These are phyloP conservation scores for Cladophialophora exuberans DNA, from an alignment of 2,329 filamentous ascomycete genomes.

Conservation along the genomic window DNA sequence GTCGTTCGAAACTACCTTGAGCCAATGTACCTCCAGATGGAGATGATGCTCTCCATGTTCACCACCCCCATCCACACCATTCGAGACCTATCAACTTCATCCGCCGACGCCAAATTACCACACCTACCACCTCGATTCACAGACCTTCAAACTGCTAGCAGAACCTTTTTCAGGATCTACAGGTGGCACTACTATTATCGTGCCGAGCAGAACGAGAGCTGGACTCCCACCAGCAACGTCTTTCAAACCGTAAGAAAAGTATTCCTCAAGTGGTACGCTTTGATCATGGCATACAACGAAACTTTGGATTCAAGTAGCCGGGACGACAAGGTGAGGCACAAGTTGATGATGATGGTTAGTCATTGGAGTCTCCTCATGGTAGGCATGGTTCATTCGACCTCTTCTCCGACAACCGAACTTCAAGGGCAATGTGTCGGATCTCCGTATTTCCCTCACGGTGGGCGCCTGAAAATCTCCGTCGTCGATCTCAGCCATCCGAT, in stretches of 20 bases:
- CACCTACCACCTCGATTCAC: neutral
- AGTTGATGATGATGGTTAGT: neutral
- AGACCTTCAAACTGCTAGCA: neutral
- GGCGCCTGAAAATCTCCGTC: neutral
- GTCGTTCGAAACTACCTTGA: neutral
- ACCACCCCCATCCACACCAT: neutral
- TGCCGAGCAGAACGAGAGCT: neutral
- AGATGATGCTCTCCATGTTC: slow-evolving; percentile 6
- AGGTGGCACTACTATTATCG: neutral
- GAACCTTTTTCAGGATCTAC: neutral
- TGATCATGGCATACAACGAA: slow-evolving; percentile 5
- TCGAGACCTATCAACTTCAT: neutral
- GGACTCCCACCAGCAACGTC: neutral
- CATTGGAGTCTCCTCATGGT: slow-evolving; percentile 6
- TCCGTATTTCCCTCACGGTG: neutral
- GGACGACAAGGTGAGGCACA: neutral
- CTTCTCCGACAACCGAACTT: neutral
- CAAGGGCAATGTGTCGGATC: neutral
- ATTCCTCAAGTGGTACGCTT: slow-evolving; percentile 3
- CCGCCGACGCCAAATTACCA: neutral
- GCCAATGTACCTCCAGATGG: slow-evolving; percentile 11
- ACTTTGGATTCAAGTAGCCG: neutral
- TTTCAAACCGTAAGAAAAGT: neutral
- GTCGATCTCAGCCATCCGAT: slow-evolving; percentile 1
- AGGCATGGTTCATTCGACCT: slow-evolving; percentile 1